phyloP scores from a whole-genome alignment of 2,329 filamentous ascomycete species.

The Zarea fungicola region DNA sequence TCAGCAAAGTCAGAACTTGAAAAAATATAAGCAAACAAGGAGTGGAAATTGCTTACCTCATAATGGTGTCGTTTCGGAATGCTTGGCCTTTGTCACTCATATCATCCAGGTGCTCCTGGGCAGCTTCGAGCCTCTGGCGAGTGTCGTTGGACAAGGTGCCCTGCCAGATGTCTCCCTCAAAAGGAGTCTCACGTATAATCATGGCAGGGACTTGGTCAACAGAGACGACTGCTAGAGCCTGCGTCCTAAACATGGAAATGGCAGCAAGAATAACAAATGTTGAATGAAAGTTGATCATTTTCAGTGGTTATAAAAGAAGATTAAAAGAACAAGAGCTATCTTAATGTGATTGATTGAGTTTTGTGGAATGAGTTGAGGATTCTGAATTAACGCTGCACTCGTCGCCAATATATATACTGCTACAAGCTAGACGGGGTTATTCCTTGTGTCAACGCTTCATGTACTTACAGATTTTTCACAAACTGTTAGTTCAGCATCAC shows the following conservation, averaged over 20 bases:
- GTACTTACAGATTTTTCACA: too few species aligned
- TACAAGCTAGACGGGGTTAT: too few species aligned
- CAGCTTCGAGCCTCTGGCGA: neutral
- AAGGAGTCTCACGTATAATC: neutral
- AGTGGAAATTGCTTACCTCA: neutral
- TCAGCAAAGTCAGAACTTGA: neutral
- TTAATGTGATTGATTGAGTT: neutral
- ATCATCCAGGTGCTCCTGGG: neutral
- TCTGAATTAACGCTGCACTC: too few species aligned
- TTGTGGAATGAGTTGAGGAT: too few species aligned
- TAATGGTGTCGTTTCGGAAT: neutral
- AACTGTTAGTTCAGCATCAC: too few species aligned
- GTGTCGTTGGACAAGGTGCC: neutral
- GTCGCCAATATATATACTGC: too few species aligned
- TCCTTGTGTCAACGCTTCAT: too few species aligned
- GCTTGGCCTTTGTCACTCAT: neutral
- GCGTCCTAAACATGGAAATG: neutral
- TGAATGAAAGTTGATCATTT: neutral
- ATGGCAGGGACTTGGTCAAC: neutral
- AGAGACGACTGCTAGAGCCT: neutral
- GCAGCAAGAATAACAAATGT: neutral
- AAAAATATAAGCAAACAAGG: neutral
- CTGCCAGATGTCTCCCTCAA: neutral
- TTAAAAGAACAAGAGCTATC: neutral
- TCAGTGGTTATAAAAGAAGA: neutral